phyloP scores from a whole-genome alignment of 352 stramenopile species.

The Pythium rhizo-oryzae region DNA sequence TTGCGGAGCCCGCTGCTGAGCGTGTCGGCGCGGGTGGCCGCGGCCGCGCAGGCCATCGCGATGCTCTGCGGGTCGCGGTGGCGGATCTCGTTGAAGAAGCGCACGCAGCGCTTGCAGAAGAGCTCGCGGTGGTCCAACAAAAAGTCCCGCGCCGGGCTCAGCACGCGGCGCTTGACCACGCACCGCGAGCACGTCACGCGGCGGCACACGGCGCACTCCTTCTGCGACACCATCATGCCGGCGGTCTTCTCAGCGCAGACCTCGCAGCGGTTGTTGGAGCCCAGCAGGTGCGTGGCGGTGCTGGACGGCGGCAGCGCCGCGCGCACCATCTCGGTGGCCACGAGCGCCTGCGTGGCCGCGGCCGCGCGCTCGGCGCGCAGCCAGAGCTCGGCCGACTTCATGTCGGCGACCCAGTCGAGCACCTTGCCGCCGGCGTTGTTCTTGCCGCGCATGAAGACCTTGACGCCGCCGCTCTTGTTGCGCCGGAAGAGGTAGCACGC shows the following conservation, averaged over 20 bases:
- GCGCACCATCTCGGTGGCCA: conserved; percentile 62
- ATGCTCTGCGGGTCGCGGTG: conserved; percentile 50
- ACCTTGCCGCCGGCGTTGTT: conserved; percentile 74
- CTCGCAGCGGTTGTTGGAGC: conserved; percentile 54
- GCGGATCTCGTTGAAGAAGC: conserved; percentile 61
- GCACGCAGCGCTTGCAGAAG: conserved; percentile 77
- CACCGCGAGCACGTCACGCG: conserved; percentile 64
- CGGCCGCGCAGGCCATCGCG: conserved; percentile 16
- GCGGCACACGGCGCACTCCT: conserved; percentile 68
- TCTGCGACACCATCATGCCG: conserved; percentile 56
- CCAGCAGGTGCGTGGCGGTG: background rate
- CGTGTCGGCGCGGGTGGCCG: conserved; percentile 35
- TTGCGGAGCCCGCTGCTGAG: conserved; percentile 8
- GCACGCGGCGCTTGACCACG: conserved; percentile 61
- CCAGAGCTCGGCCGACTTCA: conserved; percentile 78
- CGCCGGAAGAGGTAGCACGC: conserved; percentile 77
- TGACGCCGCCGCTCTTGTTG: conserved; percentile 74
- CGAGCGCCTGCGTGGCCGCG: conserved; percentile 48
- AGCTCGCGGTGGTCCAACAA: conserved; percentile 44
- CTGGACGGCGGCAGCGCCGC: conserved; percentile 28
- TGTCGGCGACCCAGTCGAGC: conserved; percentile 67
- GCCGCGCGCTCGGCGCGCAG: conserved; percentile 62
- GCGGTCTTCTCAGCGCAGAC: conserved; percentile 65
- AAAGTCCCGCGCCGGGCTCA: conserved; percentile 66
- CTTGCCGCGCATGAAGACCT: conserved; percentile 79